Base-by-base conservation (phyloP, 371 early-diverging fungal genomes). In the Mucor mucedo region DNA sequence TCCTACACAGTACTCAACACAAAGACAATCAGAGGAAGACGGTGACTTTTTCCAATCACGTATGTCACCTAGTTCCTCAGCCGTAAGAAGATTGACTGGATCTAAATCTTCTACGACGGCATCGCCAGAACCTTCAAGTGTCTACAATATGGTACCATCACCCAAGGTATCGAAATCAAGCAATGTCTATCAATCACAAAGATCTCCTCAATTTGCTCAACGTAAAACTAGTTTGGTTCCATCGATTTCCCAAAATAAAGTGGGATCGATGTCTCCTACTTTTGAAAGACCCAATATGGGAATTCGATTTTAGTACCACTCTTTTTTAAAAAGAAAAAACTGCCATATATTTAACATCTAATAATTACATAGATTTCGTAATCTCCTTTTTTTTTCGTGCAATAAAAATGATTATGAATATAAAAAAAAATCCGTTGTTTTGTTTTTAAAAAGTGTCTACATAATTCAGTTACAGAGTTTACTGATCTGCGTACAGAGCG, bases 101-200 rank as follows among this genome's bases (percentile, higher is more conserved):
- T 68, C 68, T 7, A 63, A 63, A 54, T 68, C 68, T 11, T 68
- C 63, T 14, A 54, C 59, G 13, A 55, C 60, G 5, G 21, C 63
- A 7, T 59, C 64, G 14, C 44, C 63, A 2, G 68, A 67, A 35
- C 50, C 52, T 11, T 27, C 16, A 3, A 27, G 39, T 5, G 52
- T 57, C 35, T 39, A 40, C 28, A 16, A 38, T 45, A 1, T 38
- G 4, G 27, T 56, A 7, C 66, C 67, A 16, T 62, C 58, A 0
- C 68, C 68, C 21, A 68, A 68, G 41, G 28, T 58, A n/a, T 62
- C 63, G 10, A 68, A 68, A 68, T 68, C 68, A 52, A 62, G 62
- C 21, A 61, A 55, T 16, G 10, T 62, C 10, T 42, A 40, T 30
- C 44, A 67, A 11, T 30, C 45, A 3, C 64, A 69, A 35, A 48